Evolutionary conservation across 1,139 yeast species (phyloP).

Genomic region (Suhomyces guaymorum): DNA sequence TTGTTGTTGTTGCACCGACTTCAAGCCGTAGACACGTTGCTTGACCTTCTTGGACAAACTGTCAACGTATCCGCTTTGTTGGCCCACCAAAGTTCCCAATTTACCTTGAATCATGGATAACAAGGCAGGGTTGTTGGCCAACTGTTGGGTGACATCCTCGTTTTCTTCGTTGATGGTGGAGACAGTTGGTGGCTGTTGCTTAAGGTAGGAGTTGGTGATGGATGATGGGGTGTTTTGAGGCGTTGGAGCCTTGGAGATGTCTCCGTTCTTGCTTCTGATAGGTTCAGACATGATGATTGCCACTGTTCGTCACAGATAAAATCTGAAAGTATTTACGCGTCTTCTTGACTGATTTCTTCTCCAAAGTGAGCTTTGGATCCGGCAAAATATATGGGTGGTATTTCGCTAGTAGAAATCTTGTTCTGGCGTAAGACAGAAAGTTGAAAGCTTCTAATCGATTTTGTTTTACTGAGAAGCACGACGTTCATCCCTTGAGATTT

Average conservation of each 20-base stretch:
- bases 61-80: conserved; percentile 83
- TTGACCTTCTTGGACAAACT: conserved; percentile 74
- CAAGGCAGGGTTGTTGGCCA: conserved; percentile 74
- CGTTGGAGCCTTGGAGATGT: conserved; percentile 92
- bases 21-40: conserved; percentile 77
- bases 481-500: conserved; percentile 10
- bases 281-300: conserved; percentile 58
- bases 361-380: not conserved
- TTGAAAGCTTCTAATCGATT: not conserved
- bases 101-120: conserved; percentile 89
- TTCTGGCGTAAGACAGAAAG: not conserved
- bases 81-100: conserved; percentile 80
- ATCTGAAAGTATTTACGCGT: conserved; percentile 4
- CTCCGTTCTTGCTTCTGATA: conserved; percentile 66
- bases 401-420: too few relatives aligned
- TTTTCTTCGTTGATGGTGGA: conserved; percentile 77
- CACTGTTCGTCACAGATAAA: conserved; percentile 1
- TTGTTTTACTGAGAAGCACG: conserved; percentile 4
- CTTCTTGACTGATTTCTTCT: not conserved
- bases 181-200: conserved; percentile 68
- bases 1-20: conserved; percentile 80
- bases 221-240: conserved; percentile 99
- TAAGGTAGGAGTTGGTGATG: conserved; percentile 73
- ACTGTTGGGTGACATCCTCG: conserved; percentile 42
- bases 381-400: too few relatives aligned